These are phyloP conservation scores for Naganishia albida DNA, from an alignment of 1,284 basidiomycete genomes.

Conservation along the genomic window DNA sequence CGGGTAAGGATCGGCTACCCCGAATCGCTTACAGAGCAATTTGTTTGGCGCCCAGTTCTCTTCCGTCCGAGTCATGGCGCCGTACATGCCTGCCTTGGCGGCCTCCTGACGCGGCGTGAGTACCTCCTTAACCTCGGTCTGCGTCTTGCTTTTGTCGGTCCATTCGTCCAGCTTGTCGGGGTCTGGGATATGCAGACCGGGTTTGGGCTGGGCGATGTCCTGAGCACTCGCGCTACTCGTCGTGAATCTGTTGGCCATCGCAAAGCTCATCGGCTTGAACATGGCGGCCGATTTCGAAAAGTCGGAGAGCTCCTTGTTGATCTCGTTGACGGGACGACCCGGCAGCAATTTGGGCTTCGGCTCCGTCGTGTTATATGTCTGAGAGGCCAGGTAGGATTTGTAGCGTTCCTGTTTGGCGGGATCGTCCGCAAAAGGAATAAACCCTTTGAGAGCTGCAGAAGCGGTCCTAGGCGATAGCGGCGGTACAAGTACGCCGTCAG, in stretches of 20 bases:
- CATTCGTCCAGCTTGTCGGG: conserved; percentile 38
- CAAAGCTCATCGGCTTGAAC: conserved; percentile 87
- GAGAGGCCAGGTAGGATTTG: conserved; percentile 73
- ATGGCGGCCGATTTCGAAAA: conserved; percentile 83
- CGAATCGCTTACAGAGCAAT: conserved; percentile 91
- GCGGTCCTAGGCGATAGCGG: conserved; percentile 70
- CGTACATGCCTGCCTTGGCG: conserved; percentile 82
- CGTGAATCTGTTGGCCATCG: conserved; percentile 91
- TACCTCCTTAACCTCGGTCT: conserved; percentile 57
- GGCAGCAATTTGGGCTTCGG: conserved; percentile 60
- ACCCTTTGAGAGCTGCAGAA: conserved; percentile 80
- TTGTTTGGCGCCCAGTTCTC: conserved; percentile 74
- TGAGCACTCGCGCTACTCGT: conserved; percentile 61
- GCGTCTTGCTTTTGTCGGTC: conserved; percentile 42
- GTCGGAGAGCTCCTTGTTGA: conserved; percentile 78
- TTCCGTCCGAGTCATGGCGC: conserved; percentile 74
- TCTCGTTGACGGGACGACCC: conserved; percentile 65
- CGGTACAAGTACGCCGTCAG: conserved; percentile 61
- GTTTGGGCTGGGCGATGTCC: conserved; percentile 63
- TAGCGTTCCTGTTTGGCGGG: conserved; percentile 82
- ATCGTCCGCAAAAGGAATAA: conserved; percentile 82
- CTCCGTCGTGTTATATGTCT: conserved; percentile 58
- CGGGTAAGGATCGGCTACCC: conserved; percentile 78
- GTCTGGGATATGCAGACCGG: conserved; percentile 68
- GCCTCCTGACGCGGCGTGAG: conserved; percentile 76